Evolutionary conservation across 192 early-diverging fungal species (phyloP).

Genomic region (Entophlyctis helioformis): DNA sequence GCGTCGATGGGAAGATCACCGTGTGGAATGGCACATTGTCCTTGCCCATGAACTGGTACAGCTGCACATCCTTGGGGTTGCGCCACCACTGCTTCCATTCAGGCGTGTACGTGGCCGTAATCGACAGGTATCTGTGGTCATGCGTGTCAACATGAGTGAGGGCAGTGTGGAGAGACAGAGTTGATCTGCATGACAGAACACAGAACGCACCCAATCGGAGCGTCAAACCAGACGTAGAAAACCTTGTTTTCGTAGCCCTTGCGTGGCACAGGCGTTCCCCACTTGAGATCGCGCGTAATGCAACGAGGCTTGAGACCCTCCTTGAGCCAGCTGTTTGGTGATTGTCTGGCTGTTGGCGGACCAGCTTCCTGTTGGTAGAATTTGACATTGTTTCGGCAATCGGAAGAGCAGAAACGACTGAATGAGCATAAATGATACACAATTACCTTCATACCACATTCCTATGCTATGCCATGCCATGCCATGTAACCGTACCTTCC

Average conservation of each 20-base stretch:
- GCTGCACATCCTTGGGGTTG: slow-evolving; percentile 87
- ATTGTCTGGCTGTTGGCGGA: slow-evolving; percentile 76
- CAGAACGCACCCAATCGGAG: slow-evolving; percentile 66
- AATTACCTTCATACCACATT: too few species aligned
- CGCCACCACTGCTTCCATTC: slow-evolving; percentile 99
- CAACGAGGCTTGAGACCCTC: slow-evolving; percentile 86
- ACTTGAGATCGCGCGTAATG: slow-evolving; percentile 97
- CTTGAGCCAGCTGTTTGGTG: slow-evolving; percentile 81
- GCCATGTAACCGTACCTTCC: slow-evolving; percentile 78
- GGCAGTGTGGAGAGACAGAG: not conserved
- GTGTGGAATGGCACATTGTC: slow-evolving; percentile 99
- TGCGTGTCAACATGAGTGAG: not conserved
- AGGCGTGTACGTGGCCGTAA: slow-evolving; percentile 88
- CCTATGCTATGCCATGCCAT: too few species aligned
- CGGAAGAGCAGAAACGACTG: too few species aligned
- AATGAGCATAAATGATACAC: not conserved
- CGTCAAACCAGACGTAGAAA: slow-evolving; percentile 99
- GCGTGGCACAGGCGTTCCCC: slow-evolving; percentile 91
- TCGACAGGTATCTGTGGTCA: slow-evolving; percentile 64
- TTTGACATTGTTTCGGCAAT: too few species aligned
- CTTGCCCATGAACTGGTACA: slow-evolving; percentile 99
- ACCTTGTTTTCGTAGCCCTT: slow-evolving; percentile 79
- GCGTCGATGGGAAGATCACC: slow-evolving; percentile 84
- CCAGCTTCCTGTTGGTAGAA: slow-evolving; percentile 52
- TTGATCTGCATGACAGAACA: not conserved